Evolutionary conservation across 768 basidiomycete genomes (phyloP), one percentile per base, ranked within the genome.

Genomic region (Tricholoma terreum): DNA sequence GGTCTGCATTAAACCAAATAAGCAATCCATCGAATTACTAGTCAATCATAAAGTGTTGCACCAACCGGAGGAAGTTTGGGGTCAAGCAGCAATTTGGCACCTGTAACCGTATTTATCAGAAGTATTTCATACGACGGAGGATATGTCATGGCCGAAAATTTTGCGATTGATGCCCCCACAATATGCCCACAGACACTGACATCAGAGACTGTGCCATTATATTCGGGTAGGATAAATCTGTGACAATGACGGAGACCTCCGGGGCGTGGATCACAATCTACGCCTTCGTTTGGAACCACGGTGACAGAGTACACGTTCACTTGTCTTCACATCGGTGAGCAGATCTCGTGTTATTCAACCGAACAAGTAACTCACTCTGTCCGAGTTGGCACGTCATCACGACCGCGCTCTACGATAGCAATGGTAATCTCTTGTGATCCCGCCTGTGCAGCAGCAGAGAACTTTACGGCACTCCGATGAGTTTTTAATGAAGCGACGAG

Each of bases 401-500:
- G 54, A 52, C 56, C 54, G 24, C 45, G 54, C 38, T 58, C 58
- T 22, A 61, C 56, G 3, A 58, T 56, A 1, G 58, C 62, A 43
- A 65, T 50, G 15, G 40, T 54, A 19, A 57, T 51, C 51, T 11
- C 45, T 46, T 38, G 17, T 10, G 42, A 45, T 46, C 62, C 56
- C 54, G 55, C 22, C 49, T 58, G 69, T 22, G 75, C 65, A n/a
- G 69, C 63, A 33, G 73, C 71, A 35, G 72, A 62, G 46, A 75
- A 77, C 19, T 66, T 68, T 54, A 73, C 66, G 4, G 73, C 71
- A 34, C 66, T 58, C 10, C 62, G 50, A 27, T 46, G 22, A 6
- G 73, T 63, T 51, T 72, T 68, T 15, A 67, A 56, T 40, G 54
- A 63, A 17, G 72, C 70, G 27, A 69, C 67, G 33, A 67, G 64